phyloP scores from a whole-genome alignment of 345 rosid genomes.

The Bruguiera gymnorhiza region DNA sequence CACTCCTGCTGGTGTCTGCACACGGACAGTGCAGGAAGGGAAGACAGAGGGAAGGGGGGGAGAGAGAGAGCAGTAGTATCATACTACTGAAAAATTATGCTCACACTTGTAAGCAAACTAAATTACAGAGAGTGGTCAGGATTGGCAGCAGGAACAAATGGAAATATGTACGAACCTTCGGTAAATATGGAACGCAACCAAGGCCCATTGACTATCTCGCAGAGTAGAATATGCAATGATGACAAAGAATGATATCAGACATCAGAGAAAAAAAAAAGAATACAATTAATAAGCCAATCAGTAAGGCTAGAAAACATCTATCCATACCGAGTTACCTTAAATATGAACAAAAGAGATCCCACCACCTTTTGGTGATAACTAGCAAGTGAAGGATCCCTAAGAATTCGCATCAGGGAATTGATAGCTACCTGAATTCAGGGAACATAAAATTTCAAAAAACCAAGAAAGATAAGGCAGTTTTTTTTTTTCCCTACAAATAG shows the following conservation, averaged over 20 bases:
- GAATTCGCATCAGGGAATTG: conserved; percentile 95
- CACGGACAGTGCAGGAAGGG: too few species aligned
- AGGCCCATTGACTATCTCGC: conserved; percentile 97
- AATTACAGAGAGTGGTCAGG: not conserved
- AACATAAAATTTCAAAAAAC: conserved; percentile 19
- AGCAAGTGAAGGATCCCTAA: conserved; percentile 92
- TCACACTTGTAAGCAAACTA: too few species aligned
- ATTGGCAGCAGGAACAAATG: conserved; percentile 7
- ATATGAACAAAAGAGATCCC: conserved; percentile 93
- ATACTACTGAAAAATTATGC: too few species aligned
- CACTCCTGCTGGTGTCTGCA: too few species aligned
- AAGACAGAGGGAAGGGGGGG: too few species aligned
- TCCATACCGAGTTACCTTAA: conserved; percentile 55
- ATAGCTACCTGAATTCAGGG: conserved; percentile 72
- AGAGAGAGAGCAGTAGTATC: too few species aligned
- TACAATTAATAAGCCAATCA: not conserved
- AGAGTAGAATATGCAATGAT: conserved; percentile 20
- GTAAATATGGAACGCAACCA: conserved; percentile 94
- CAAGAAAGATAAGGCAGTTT: conserved; percentile 9
- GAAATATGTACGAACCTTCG: conserved; percentile 62
- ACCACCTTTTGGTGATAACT: conserved; percentile 98
- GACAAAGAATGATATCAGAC: conserved; percentile 10
- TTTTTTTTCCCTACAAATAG: not conserved
- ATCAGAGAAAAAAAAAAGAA: not conserved
- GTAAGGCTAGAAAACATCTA: conserved; percentile 4